Percentiles rank a stretch among this genome's conserved stretches.
These are phyloP conservation scores for Musa balbisiana DNA, from an alignment of 202 grass and related monocot genomes.

Conservation along the genomic window DNA sequence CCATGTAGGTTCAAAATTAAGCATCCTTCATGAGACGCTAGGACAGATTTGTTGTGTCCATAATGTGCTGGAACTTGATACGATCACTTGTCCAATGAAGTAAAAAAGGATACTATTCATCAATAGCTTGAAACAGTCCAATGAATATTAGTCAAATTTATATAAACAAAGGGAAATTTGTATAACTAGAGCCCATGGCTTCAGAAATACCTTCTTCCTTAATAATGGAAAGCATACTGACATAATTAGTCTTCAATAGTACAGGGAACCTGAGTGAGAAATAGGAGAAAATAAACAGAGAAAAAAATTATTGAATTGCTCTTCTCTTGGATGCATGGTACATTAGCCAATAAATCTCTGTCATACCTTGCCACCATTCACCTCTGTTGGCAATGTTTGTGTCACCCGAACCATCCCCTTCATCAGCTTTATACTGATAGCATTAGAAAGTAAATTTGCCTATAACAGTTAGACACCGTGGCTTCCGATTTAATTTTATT, in stretches of 20 bases:
- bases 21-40: no score
- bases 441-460: neutral
- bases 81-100: no score
- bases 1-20: no score
- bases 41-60: no score
- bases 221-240: conserved; percentile 3
- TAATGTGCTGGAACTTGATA: no score
- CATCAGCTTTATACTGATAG: neutral
- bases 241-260: conserved; percentile 1
- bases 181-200: no score
- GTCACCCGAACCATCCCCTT: neutral
- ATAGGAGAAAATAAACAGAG: neutral
- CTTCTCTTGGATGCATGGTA: neutral
- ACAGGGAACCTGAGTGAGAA: neutral
- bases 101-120: no score
- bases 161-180: no score
- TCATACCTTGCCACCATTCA: conserved; percentile 22
- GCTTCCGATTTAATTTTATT: neutral
- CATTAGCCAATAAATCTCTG: neutral
- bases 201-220: neutral
- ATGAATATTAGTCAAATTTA: no score
- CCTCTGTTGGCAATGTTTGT: conserved; percentile 12
- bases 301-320: neutral
- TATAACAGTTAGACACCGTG: neutral
- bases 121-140: no score